Conservation (phyloP, 208 protist species). For the Wallacemonas rigidus region DNA sequence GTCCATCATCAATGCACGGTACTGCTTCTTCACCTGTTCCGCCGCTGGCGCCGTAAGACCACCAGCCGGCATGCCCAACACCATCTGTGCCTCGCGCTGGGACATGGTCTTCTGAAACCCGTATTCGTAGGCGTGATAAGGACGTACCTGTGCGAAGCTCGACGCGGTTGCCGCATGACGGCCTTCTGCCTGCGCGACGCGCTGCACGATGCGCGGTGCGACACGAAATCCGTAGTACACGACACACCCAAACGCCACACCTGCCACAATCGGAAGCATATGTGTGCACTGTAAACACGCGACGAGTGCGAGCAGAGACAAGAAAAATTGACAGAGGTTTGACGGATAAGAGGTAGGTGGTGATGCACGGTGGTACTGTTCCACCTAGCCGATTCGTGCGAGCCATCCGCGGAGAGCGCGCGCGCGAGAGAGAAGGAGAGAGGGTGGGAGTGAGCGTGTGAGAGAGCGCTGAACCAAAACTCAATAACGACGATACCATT, state of each 20-base stretch:
- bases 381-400: no score
- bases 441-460: no score
- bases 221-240: slow-evolving; percentile 57
- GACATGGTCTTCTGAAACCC: slow-evolving; percentile 69
- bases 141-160: slow-evolving; percentile 15
- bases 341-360: not conserved
- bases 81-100: slow-evolving; percentile 60
- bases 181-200: slow-evolving; percentile 29
- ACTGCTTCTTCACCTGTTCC: slow-evolving; percentile 69
- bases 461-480: no score
- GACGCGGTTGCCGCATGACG: not conserved
- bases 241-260: slow-evolving; percentile 42
- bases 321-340: not conserved
- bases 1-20: slow-evolving; percentile 69
- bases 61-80: slow-evolving; percentile 61
- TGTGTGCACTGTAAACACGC: not conserved
- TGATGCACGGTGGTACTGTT: not conserved
- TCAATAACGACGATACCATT: no score
- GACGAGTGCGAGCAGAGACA: no score
- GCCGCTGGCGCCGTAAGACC: slow-evolving; percentile 34
- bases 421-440: no score
- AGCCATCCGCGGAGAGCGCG: no score
- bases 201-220: slow-evolving; percentile 53
- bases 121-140: slow-evolving; percentile 65
- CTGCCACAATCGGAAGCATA: slow-evolving; percentile 51